Evolutionary conservation across 2,329 filamentous ascomycete species (phyloP).

Genomic region (Leptoxyphium fumago): DNA sequence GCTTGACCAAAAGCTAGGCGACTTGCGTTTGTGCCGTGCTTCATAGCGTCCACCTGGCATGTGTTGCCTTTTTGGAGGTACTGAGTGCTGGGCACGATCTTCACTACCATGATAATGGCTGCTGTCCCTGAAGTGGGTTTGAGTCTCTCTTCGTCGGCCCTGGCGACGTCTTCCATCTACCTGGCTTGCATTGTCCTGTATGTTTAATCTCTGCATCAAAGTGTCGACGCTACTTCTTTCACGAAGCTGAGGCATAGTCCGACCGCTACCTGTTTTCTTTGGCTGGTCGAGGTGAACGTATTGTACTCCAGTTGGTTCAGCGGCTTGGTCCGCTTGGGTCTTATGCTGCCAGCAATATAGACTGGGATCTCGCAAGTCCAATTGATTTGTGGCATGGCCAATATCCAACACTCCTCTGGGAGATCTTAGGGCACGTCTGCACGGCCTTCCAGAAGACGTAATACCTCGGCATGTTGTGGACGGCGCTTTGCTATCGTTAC

Average conservation of each 20-base stretch:
- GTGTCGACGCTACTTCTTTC: constrained; percentile 73
- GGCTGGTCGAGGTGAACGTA: constrained; percentile 1
- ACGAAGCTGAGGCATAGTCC: constrained; percentile 39
- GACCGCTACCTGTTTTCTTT: constrained; percentile 7
- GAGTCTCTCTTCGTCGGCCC: not conserved
- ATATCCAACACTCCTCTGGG: no score
- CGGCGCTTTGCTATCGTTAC: constrained; percentile 74
- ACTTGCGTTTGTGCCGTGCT: constrained; percentile 5
- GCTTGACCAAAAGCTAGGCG: constrained; percentile 25
- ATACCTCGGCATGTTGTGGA: constrained; percentile 77
- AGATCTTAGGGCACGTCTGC: constrained; percentile 54
- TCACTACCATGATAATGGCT: not conserved
- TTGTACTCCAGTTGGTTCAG: not conserved
- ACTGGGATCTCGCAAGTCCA: no score
- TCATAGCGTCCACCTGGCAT: not conserved
- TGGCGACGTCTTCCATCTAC: constrained; percentile 2
- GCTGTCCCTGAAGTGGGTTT: not conserved
- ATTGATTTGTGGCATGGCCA: no score
- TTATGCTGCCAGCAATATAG: constrained; percentile 76
- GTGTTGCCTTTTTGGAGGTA: no score
- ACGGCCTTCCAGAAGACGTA: constrained; percentile 67
- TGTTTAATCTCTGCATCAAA: constrained; percentile 60
- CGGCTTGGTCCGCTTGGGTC: constrained; percentile 52
- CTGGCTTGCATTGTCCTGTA: constrained; percentile 6
- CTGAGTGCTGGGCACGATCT: not conserved